Conservation (phyloP, 805 yeast genomes). For the Maudiozyma turicensis region DNA sequence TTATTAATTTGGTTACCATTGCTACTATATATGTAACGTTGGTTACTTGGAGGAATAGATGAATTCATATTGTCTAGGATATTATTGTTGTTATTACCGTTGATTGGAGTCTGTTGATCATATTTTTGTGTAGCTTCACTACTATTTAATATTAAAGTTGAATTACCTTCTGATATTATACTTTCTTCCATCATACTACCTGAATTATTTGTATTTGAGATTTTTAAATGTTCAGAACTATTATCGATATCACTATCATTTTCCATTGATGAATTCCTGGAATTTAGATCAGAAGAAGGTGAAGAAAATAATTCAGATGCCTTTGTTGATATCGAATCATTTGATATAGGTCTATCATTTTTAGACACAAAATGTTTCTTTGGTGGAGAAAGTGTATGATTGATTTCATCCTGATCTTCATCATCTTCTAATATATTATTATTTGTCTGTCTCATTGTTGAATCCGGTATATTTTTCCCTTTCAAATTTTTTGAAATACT, state of each 20-base stretch:
- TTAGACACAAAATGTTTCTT: slow-evolving; percentile 13
- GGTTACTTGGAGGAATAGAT: neutral
- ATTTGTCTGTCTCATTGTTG: slow-evolving; percentile 2
- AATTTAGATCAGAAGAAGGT: slow-evolving; percentile 19
- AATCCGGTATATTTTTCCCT: neutral
- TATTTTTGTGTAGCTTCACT: neutral
- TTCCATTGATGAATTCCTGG: slow-evolving; percentile 22
- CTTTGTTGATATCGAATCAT: slow-evolving; percentile 24
- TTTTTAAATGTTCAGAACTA: neutral
- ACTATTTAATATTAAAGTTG: neutral
- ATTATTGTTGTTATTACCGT: neutral
- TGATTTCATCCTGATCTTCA: neutral
- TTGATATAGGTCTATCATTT: slow-evolving; percentile 24
- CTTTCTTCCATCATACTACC: slow-evolving; percentile 2
- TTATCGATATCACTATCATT: slow-evolving; percentile 14
- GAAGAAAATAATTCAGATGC: slow-evolving; percentile 25
- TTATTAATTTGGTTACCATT: slow-evolving; percentile 1
- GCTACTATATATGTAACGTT: slow-evolving; percentile 2
- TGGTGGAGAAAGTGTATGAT: slow-evolving; percentile 18
- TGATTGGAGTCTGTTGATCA: neutral
- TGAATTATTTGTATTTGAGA: neutral
- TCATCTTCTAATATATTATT: neutral
- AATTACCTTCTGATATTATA: slow-evolving; percentile 5
- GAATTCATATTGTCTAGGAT: neutral
- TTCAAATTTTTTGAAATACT: neutral